A percentile compares a stretch with the other conserved stretches of the same genome.
phyloP scores from a whole-genome alignment of 1,284 basidiomycete species.

The Tilletia indica region DNA sequence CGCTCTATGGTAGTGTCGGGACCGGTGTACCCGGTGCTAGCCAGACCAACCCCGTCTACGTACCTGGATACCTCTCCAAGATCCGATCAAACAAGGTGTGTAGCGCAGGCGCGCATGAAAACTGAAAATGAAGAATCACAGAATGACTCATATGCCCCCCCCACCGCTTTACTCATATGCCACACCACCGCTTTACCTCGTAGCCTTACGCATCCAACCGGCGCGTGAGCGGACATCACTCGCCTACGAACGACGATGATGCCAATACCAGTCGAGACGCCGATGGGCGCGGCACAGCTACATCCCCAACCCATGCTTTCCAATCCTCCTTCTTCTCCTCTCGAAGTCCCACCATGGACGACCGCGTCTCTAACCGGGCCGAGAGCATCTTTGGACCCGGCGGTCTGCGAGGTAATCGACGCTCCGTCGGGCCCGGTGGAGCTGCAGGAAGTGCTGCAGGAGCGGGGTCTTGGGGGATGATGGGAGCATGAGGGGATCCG shows the following conservation, averaged over 20 bases:
- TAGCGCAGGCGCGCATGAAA: background rate
- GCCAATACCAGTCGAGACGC: constrained; percentile 10
- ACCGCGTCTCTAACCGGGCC: background rate
- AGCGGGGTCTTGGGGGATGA: background rate
- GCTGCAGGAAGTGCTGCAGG: background rate
- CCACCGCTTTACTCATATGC: background rate
- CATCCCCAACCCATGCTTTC: constrained; percentile 11
- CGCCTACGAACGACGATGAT: constrained; percentile 7
- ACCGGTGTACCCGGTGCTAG: background rate
- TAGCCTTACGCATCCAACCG: constrained; percentile 14
- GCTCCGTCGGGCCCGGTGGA: constrained; percentile 4
- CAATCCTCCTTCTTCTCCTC: constrained; percentile 11
- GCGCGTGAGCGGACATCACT: constrained; percentile 15
- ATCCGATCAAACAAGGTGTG: constrained; percentile 17
- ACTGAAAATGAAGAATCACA: background rate
- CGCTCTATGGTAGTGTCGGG: constrained; percentile 9
- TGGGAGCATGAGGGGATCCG: background rate
- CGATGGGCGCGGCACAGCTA: constrained; percentile 2
- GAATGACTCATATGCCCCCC: background rate
- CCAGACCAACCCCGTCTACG: constrained; percentile 5
- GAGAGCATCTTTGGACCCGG: constrained; percentile 19
- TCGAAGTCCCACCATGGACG: constrained; percentile 4
- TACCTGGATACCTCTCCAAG: constrained; percentile 16
- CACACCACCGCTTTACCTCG: background rate
- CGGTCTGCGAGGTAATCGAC: constrained; percentile 5